phyloP scores from a whole-genome alignment of 192 early-diverging fungal species.

The Backusella parvicylindrica region DNA sequence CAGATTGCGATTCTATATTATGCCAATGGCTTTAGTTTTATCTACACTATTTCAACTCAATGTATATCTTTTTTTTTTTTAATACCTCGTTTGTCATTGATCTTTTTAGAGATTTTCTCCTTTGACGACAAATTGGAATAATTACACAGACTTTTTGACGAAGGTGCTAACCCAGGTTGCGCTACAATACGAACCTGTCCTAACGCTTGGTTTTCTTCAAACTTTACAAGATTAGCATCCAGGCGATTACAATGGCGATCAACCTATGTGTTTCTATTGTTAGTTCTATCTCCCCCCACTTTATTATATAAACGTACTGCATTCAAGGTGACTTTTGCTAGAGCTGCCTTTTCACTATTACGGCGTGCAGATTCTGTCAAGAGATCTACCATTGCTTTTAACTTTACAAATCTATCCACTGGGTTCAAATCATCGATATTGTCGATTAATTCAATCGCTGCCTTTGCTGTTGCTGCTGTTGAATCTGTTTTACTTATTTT shows the following conservation, averaged over 20 bases:
- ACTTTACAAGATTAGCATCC: constrained; percentile 22
- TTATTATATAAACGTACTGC: constrained; percentile 48
- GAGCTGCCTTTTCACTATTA: constrained; percentile 88
- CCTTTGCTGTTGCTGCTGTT: constrained; percentile 46
- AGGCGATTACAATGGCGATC: constrained; percentile 23
- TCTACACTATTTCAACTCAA: constrained; percentile 33
- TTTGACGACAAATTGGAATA: constrained; percentile 6
- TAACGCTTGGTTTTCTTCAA: constrained; percentile 12
- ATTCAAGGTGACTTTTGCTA: constrained; percentile 92
- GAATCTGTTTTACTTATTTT: background rate
- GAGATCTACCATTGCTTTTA: constrained; percentile 48
- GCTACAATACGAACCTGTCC: constrained; percentile 9
- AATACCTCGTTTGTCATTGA: constrained; percentile 14
- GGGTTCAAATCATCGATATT: constrained; percentile 48
- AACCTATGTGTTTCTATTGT: background rate
- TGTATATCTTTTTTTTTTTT: constrained; percentile 19
- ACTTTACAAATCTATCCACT: constrained; percentile 47
- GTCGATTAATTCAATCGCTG: constrained; percentile 68
- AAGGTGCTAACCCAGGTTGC: constrained; percentile 12
- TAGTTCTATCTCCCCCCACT: background rate
- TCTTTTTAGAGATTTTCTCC: constrained; percentile 27
- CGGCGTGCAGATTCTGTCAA: constrained; percentile 77
- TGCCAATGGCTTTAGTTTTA: background rate
- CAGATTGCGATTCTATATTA: background rate
- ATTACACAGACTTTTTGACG: constrained; percentile 2